Base-by-base conservation (phyloP, 371 early-diverging fungal genomes). In the Actinomortierella wolfii region DNA sequence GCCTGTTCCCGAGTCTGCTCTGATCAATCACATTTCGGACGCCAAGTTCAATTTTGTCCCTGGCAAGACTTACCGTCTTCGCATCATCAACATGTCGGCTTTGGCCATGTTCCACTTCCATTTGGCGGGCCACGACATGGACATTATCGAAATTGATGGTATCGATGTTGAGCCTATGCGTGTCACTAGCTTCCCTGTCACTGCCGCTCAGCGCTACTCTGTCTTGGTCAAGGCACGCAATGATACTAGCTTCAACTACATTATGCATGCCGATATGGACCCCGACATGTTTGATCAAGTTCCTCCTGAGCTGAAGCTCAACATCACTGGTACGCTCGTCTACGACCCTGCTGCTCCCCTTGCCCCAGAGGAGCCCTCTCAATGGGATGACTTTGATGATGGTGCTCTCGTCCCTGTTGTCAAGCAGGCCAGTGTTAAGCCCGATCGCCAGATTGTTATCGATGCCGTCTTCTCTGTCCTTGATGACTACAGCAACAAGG, bases 131-230 rank as follows among this genome's bases (percentile, higher is more conserved):
- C 95, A 94, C 73, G 77, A 82, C 29, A 67, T 94, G 77, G 79
- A 86, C 51, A 77, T 94, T 39, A 91, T 94, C 54, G 95, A 94
- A 78, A 81, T 88, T 20, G 95, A 94, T 61, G 95, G 95, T 51
- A 67, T 84, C 15, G 83, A 86, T 47, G 78, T 81, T 15, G 56
- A 82, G 56, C 87, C 86, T 17, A 79, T 66, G 13, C 71, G 80
- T 11, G 86, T 88, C 39, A 53, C 77, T n/a, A 81, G 73, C 50
- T 79, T 90, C 54, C 81, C 79, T 18, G 57, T 91, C 44, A 80
- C 86, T 8, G 82, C 91, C 24, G 91, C 87, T 18, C 90, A 91
- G 77, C 85, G 91, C 55, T 71, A 86, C 53, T 86, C 89, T 18
- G 87, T 91, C 18, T 81, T 91, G 20, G 87, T 91, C 23, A 89